Evolutionary conservation across 495 filamentous ascomycete genomes (phyloP), one percentile per base, ranked within the genome.

Genomic region (Penicillium longicatenatum): DNA sequence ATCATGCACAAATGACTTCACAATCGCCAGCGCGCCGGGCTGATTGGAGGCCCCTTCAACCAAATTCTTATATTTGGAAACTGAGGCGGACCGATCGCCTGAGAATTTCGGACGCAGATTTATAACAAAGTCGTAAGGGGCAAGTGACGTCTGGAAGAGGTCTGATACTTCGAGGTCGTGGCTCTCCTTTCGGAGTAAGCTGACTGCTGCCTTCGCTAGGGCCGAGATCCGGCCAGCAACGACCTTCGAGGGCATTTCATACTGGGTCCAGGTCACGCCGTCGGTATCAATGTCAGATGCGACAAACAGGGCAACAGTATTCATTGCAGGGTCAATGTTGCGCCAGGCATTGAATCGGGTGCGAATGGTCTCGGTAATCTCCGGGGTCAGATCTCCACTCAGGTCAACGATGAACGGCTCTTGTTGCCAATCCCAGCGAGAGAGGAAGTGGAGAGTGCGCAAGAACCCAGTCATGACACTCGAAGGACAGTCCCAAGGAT

Each of bases 361-460:
- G 11, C 78, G 78, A 57, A 93, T 90, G 3, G 70, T 71, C 31
- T 84, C 71, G 1, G 88, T 80, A 17, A 72, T 63, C 42, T 70
- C 54, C 9, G 69, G 67, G 41, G 58, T 84, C 81, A 94, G 22
- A 82, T 85, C 54, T 73, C 75, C 50, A 68, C 70, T 55, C 7
- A 92, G 78, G 67, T 97, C 89, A 22, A 97, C 75, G 35, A 97
- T 81, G 26, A 96, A 79, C 0, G 94, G 89, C 24, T 91, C 86
- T 26, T 80, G 73, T 20, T 90, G 85, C 94, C 94, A 98, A 64
- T 98, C 92, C 92, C 94, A 98, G 21, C 83, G 80, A 1, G 92
- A 82, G 11, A 98, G 72, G 60, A 90, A 87, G 7, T 84, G 65
- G 9, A 98, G 75, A 6, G 91, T 89, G 41, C 93, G 83, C 19